These are phyloP conservation scores for Gentiana dahurica DNA, from an alignment of 257 asterid species.

Conservation along the genomic window DNA sequence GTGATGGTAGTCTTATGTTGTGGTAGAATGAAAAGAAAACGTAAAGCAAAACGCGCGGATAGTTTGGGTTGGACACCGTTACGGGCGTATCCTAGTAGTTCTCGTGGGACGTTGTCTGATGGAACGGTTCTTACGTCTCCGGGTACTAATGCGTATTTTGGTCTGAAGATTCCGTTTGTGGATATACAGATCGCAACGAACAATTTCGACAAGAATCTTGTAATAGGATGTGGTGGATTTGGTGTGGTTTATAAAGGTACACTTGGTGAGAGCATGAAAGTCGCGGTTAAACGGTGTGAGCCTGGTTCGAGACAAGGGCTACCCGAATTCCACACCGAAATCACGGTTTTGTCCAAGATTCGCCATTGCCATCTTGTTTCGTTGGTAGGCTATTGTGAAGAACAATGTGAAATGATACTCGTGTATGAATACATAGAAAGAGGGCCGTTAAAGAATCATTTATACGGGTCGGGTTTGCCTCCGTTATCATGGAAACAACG, in stretches of 20 bases:
- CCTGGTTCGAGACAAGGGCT: constrained; percentile 69
- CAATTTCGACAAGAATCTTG: constrained; percentile 43
- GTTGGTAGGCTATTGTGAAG: constrained; percentile 65
- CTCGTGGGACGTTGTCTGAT: constrained; percentile 35
- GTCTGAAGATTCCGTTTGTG: constrained; percentile 43
- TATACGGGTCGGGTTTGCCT: constrained; percentile 38
- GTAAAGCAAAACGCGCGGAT: constrained; percentile 24
- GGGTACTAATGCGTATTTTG: constrained; percentile 42
- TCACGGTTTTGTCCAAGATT: constrained; percentile 51
- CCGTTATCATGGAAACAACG: constrained; percentile 66
- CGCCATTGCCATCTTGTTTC: constrained; percentile 72
- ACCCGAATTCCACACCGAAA: constrained; percentile 67
- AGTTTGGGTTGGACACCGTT: constrained; percentile 58
- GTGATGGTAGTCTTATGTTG: constrained; percentile 14
- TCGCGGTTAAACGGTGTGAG: constrained; percentile 56
- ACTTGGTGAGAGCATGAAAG: constrained; percentile 39
- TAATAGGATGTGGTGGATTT: constrained; percentile 64
- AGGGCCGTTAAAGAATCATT: constrained; percentile 50
- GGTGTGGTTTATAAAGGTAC: constrained; percentile 56
- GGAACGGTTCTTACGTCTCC: constrained; percentile 36
- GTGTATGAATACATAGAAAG: constrained; percentile 73
- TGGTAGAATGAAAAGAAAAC: constrained; percentile 23
- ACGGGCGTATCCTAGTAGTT: constrained; percentile 38
- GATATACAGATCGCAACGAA: constrained; percentile 56
- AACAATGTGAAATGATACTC: constrained; percentile 67